These are phyloP conservation scores for Trichoderma hamatum DNA, from an alignment of 2,329 filamentous ascomycete species.

Conservation along the genomic window DNA sequence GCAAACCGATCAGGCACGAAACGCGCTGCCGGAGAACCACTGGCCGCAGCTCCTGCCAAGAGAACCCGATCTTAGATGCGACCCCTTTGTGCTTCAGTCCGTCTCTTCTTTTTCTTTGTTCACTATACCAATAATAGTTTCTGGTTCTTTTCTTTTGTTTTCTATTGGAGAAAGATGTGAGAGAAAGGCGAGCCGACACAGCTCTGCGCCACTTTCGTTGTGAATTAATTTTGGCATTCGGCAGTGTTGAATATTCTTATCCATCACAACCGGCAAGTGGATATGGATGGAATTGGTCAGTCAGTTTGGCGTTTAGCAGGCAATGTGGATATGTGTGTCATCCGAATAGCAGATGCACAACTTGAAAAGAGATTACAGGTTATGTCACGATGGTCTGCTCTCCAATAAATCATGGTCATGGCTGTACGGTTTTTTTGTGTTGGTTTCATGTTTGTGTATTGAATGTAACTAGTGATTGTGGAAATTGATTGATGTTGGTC, in stretches of 20 bases:
- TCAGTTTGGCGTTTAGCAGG: slow-evolving; percentile 25
- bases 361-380: slow-evolving; percentile 25
- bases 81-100: neutral
- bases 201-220: slow-evolving; percentile 10
- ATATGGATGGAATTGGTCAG: slow-evolving; percentile 24
- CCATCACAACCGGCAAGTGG: slow-evolving; percentile 22
- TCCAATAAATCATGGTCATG: slow-evolving; percentile 26
- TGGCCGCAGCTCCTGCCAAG: slow-evolving; percentile 40
- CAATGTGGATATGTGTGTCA: slow-evolving; percentile 27
- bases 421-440: slow-evolving; percentile 12
- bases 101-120: slow-evolving; percentile 10
- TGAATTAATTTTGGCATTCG: slow-evolving; percentile 21
- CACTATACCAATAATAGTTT: slow-evolving; percentile 27
- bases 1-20: slow-evolving; percentile 51
- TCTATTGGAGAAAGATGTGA: neutral
- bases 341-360: slow-evolving; percentile 26
- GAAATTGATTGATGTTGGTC: slow-evolving; percentile 4
- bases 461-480: slow-evolving; percentile 22
- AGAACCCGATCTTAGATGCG: slow-evolving; percentile 41
- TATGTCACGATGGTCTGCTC: slow-evolving; percentile 24
- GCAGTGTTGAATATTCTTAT: slow-evolving; percentile 27
- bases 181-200: slow-evolving; percentile 12
- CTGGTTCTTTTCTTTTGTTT: slow-evolving; percentile 1
- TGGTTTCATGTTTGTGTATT: slow-evolving; percentile 13
- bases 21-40: slow-evolving; percentile 42